These are phyloP conservation scores for Stagonosporopsis vannaccii DNA, from an alignment of 2,329 filamentous ascomycete species.

Conservation along the genomic window DNA sequence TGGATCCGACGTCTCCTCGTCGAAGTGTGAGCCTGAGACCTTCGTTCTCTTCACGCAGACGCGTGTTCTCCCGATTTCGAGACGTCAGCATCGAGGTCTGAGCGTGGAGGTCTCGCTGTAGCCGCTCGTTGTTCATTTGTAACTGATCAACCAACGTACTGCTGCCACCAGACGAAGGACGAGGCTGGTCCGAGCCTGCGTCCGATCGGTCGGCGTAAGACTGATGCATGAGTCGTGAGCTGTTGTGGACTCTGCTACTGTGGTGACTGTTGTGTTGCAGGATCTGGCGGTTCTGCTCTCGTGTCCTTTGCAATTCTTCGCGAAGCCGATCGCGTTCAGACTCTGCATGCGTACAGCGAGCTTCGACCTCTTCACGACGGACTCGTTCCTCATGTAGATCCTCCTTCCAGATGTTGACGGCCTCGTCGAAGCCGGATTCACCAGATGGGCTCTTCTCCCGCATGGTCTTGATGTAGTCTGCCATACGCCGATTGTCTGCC, in stretches of 20 bases:
- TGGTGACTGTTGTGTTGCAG: slow-evolving; percentile 47
- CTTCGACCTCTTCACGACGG: slow-evolving; percentile 85
- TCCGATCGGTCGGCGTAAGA: slow-evolving; percentile 49
- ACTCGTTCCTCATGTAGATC: slow-evolving; percentile 90
- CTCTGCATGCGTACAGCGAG: slow-evolving; percentile 85
- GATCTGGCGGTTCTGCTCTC: slow-evolving; percentile 51
- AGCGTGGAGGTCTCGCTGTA: slow-evolving; percentile 89
- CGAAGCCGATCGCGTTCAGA: slow-evolving; percentile 85
- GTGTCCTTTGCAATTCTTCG: slow-evolving; percentile 80
- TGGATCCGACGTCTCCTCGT: slow-evolving; percentile 67
- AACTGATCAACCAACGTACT: slow-evolving; percentile 85
- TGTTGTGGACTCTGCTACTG: slow-evolving; percentile 47
- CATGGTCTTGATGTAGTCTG: slow-evolving; percentile 77
- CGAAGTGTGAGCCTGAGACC: slow-evolving; percentile 89
- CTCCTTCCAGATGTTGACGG: slow-evolving; percentile 87
- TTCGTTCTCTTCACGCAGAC: slow-evolving; percentile 95
- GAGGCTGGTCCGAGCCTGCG: slow-evolving; percentile 48
- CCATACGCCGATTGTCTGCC: slow-evolving; percentile 84
- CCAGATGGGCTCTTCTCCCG: slow-evolving; percentile 54
- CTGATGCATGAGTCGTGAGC: slow-evolving; percentile 50
- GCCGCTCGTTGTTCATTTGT: slow-evolving; percentile 88
- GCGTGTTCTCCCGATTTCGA: slow-evolving; percentile 91
- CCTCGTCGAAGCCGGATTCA: slow-evolving; percentile 50
- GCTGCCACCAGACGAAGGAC: slow-evolving; percentile 53
- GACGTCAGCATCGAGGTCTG: slow-evolving; percentile 98